Evolutionary conservation across 495 filamentous ascomycete species (phyloP), one percentile per base, ranked within the genome.

Genomic region (Xylaria sp.): DNA sequence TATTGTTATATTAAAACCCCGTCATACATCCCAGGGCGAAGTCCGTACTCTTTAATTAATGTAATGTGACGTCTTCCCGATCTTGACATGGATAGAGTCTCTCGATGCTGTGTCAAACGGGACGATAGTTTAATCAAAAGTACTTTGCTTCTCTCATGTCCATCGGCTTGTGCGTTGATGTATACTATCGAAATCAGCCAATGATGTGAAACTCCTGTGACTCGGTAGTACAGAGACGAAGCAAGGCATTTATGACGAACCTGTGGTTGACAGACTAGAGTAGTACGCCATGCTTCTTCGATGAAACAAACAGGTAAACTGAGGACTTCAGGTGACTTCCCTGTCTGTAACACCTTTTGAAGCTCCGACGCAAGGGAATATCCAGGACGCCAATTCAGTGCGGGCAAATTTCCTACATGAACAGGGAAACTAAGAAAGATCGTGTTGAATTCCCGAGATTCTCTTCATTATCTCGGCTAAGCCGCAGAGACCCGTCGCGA

Each of bases 1-100:
- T n/a, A 43, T 62, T 62, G 59, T 62, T 62, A 37, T 62, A 64
- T 33, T 24, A 26, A 35, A 44, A 33, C 9, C 55, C 67, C 31
- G 17, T 31, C 43, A 3, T 24, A n/a, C 50, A 52, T 52, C 19
- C 3, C 26, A 52, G 21, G 43, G 57, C 29, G 6, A 41, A 40
- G 11, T 59, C 21, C 31, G 43, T 62, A 52, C 33, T 59, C 21
- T 29, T 29, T 48, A 40, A 63, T 63, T 33, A 62, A 70, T 63
- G 68, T 69, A 69, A 62, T 63, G 19, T 19, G 44, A 37, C 15
- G 12, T 52, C 41, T 19, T n/a, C 26, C 44, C 46, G 24, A 40
- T 63, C 31, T 61, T 41, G 44, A 50, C n/a, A 69, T 15, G 43
- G 2, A 53, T 40, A n/a, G 33, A 37, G 17, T 55, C 55, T 37